phyloP scores from a whole-genome alignment of 345 rosid genomes.

The Brassica cretica region DNA sequence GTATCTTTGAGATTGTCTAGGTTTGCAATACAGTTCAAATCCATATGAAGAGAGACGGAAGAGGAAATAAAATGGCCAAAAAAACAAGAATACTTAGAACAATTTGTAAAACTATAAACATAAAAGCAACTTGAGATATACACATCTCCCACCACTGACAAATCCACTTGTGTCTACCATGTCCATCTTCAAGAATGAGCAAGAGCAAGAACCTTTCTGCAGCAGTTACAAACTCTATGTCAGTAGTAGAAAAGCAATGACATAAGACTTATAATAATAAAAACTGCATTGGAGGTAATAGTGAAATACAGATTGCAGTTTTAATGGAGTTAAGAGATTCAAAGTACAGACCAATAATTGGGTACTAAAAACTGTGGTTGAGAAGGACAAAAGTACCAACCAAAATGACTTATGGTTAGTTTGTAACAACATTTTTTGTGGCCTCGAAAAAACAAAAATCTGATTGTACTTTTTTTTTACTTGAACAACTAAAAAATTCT shows the following conservation, averaged over 20 bases:
- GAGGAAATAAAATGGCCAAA: neutral
- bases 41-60: conserved; percentile 47
- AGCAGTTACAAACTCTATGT: conserved; percentile 3
- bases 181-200: conserved; percentile 57
- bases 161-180: conserved; percentile 86
- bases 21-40: conserved; percentile 51
- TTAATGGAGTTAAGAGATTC: conserved; percentile 4
- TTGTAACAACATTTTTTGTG: conserved; percentile 21
- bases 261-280: conserved; percentile 1
- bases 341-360: conserved; percentile 36
- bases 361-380: conserved; percentile 12
- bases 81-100: neutral
- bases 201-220: conserved; percentile 27
- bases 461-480: neutral
- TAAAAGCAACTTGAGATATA: conserved; percentile 41
- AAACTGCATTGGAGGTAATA: no score
- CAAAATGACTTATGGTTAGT: conserved; percentile 13
- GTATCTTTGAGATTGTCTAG: conserved; percentile 66
- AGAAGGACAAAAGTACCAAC: conserved; percentile 36
- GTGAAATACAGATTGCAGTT: neutral
- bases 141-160: conserved; percentile 72
- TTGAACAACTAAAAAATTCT: neutral
- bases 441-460: conserved; percentile 29
- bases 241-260: conserved; percentile 1
- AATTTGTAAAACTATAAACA: conserved; percentile 29